These are phyloP conservation scores for Haberlea rhodopensis DNA, from an alignment of 257 asterid genomes.

Conservation along the genomic window DNA sequence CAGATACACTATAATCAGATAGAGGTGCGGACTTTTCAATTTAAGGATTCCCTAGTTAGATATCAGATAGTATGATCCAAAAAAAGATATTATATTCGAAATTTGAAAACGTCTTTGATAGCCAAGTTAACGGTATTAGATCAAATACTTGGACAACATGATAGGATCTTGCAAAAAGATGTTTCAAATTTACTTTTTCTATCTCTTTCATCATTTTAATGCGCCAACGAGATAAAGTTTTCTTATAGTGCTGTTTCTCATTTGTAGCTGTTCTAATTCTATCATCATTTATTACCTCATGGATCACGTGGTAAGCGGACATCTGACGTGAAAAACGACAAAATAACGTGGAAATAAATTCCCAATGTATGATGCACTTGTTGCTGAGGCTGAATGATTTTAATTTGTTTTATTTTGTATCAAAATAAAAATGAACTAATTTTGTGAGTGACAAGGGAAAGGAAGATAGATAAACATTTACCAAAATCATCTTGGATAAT, in stretches of 20 bases:
- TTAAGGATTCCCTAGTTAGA: too few species aligned
- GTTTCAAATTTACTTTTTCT: slow-evolving; percentile 11
- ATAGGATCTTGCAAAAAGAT: slow-evolving; percentile 17
- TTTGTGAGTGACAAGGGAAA: background rate
- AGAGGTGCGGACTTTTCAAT: too few species aligned
- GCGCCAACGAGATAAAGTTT: slow-evolving; percentile 10
- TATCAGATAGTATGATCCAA: too few species aligned
- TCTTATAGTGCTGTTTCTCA: background rate
- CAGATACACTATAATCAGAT: too few species aligned
- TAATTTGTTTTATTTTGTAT: background rate
- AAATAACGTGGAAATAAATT: background rate
- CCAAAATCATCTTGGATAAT: background rate
- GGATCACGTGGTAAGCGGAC: slow-evolving; percentile 17
- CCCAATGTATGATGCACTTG: background rate
- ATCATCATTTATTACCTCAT: slow-evolving; percentile 15
- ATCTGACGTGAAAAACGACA: background rate
- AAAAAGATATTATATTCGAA: too few species aligned
- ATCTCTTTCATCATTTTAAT: slow-evolving; percentile 9
- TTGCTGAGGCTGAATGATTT: background rate
- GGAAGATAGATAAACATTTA: too few species aligned
- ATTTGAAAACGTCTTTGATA: too few species aligned
- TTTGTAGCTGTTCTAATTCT: background rate
- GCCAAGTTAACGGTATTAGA: background rate
- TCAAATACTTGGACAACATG: background rate
- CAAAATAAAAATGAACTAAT: background rate